Evolutionary conservation across 169 alveolate genomes (phyloP), one percentile per base, ranked within the genome.

Genomic region (Plasmodium ovale): DNA sequence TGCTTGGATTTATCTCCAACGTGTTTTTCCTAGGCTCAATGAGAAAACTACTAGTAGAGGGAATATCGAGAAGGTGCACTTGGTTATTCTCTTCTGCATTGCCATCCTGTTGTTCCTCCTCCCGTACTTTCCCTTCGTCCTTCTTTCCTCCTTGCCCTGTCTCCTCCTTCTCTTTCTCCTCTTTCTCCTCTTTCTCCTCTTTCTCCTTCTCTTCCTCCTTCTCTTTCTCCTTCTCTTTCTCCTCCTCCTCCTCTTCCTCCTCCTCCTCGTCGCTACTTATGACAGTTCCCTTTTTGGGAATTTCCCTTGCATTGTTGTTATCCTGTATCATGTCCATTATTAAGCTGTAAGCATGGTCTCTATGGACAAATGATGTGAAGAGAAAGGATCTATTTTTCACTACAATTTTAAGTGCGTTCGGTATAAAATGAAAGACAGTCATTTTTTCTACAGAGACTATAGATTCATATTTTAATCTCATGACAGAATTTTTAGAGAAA

Each of bases 281-380:
- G 3, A 72, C 87, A 12, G 37, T 44, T 14, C 87, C 87, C 31
- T 31, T 72, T 39, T 54, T 72, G n/a, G 87, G 87, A 37, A 72
- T 72, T 27, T 54, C 42, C 0, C 27, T 14, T 6, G 68, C 49
- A 44, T 60, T 16, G 25, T 16, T 60, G 49, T 23, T 27, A 7
- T 74, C 62, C 3, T 31, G 44, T 19, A 74, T 42, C 88, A 74
- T 74, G 29, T 74, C 65, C 19, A 25, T 25, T 31, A 74, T 74
- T 31, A 47, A 39, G 23, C 60, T 37, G n/a, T 74, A 37, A 9
- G 74, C 60, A 35, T 60, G 58, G 39, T 74, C 65, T 49, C 73
- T 59, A 51, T 59, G 74, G 3, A 74, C 72, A 27, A 74, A 74
- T 31, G 88, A 42, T 21, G 73, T 74, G 35, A 74, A 74, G 5